Evolutionary conservation across 1,284 basidiomycete species (phyloP), one percentile per base, ranked within the genome.

Genomic region (Trichosporon coremiiforme): DNA sequence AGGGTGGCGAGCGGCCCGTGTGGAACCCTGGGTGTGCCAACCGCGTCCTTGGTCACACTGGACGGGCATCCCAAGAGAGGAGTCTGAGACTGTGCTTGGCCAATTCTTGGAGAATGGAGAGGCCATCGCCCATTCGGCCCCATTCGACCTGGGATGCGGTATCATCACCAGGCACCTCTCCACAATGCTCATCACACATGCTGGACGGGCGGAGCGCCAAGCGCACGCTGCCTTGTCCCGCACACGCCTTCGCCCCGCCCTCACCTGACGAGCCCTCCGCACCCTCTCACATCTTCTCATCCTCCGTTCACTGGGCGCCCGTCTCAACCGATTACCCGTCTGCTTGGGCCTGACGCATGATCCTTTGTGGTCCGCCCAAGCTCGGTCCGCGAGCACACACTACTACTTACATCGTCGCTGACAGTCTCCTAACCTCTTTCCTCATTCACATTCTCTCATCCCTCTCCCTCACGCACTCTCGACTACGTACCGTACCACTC

Each of bases 321-420:
- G 50, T 53, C 15, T 25, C 50, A 22, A 53, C 50, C 50, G 50
- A 53, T 22, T 53, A 20, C 50, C 50, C 50, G n/a, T 53, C 22
- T 53, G 20, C 20, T 25, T 38, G 36, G 5, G 12, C 36, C 36
- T 38, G 36, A 10, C 36, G 50, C 50, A 53, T 53, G 20, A 8
- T 53, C 50, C 50, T 25, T 53, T 53, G 50, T 20, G 20, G 9
- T 25, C 50, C 9, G 50, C 25, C 50, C 15, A 66, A 68, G 47
- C 70, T 66, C 8, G 60, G 68, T 47, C 69, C 66, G 50, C 20
- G 50, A 53, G 8, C 50, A 53, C 6, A 2, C 50, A 64, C 50
- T 53, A 53, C 67, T 7, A 47, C 31, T 55, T 35, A 25, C 65
- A 36, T 36, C 33, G 33, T 22, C 36, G 35, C 35, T 53, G 50